Percentiles rank a stretch among this genome's conserved stretches.
Evolutionary conservation across 2,329 filamentous ascomycete species (phyloP).

Genomic region (Penicillium sp.): DNA sequence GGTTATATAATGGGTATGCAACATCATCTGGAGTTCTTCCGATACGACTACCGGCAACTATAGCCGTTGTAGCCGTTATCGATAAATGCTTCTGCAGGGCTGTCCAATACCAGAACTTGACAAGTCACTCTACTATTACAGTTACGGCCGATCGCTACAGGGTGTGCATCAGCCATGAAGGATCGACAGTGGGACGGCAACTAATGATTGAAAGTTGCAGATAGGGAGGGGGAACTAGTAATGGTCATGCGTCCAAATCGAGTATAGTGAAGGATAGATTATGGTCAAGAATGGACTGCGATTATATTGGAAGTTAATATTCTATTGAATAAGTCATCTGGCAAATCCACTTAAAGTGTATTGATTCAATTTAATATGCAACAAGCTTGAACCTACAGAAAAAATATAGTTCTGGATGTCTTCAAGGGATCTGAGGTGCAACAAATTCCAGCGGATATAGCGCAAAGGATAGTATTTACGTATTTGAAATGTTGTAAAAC

Average conservation of each 20-base stretch:
- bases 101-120: neutral
- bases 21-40: constrained; percentile 17
- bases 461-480: neutral
- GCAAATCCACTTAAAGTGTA: neutral
- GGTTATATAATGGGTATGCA: constrained; percentile 16
- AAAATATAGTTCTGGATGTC: neutral
- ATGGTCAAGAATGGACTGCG: neutral
- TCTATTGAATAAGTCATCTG: neutral
- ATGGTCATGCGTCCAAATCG: constrained; percentile 8
- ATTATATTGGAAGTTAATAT: neutral
- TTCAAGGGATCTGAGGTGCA: neutral
- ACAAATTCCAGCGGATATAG: constrained; percentile 17
- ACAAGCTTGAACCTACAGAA: neutral
- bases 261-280: constrained; percentile 2
- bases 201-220: constrained; percentile 1
- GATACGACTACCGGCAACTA: constrained; percentile 15
- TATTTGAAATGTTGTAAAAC: too few species aligned
- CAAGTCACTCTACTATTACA: neutral
- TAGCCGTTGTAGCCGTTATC: constrained; percentile 1
- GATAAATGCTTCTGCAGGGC: neutral
- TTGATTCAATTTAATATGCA: neutral
- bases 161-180: constrained; percentile 21
- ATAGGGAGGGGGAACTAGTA: neutral
- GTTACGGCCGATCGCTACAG: constrained; percentile 21
- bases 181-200: constrained; percentile 13